A percentile compares a stretch with the other conserved stretches of the same genome.
Conservation (phyloP, 2,329 filamentous ascomycete species). For the Aspergillus spinulosporus region DNA sequence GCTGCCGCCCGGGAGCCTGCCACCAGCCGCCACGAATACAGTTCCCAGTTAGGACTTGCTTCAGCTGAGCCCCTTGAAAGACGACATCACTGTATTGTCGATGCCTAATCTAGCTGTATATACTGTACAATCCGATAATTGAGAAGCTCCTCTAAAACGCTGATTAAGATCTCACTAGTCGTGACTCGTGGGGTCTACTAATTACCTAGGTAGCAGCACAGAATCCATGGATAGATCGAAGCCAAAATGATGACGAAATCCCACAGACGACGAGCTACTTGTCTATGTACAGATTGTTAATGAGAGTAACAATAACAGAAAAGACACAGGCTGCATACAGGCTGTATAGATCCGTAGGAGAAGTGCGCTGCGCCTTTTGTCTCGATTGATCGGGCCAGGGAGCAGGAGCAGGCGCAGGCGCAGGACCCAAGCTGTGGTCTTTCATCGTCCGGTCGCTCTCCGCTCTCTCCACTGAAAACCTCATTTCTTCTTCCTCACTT, state of each 20-base stretch:
- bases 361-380: background rate
- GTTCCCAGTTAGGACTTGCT: background rate
- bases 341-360: background rate
- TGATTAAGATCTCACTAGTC: background rate
- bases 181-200: background rate
- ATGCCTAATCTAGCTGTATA: background rate
- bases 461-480: constrained; percentile 15
- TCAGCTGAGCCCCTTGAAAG: constrained; percentile 5
- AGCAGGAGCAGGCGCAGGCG: background rate
- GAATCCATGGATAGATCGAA: constrained; percentile 5
- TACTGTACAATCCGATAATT: background rate
- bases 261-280: background rate
- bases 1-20: constrained; percentile 3
- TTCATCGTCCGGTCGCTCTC: constrained; percentile 8
- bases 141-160: background rate
- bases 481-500: constrained; percentile 16
- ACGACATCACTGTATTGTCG: background rate
- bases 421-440: constrained; percentile 6
- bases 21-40: constrained; percentile 14
- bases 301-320: background rate
- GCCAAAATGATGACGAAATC: constrained; percentile 23
- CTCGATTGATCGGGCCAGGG: background rate
- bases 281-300: background rate
- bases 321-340: background rate
- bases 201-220: background rate